phyloP scores from a whole-genome alignment of 768 basidiomycete species.

The Lyophyllum semitale region DNA sequence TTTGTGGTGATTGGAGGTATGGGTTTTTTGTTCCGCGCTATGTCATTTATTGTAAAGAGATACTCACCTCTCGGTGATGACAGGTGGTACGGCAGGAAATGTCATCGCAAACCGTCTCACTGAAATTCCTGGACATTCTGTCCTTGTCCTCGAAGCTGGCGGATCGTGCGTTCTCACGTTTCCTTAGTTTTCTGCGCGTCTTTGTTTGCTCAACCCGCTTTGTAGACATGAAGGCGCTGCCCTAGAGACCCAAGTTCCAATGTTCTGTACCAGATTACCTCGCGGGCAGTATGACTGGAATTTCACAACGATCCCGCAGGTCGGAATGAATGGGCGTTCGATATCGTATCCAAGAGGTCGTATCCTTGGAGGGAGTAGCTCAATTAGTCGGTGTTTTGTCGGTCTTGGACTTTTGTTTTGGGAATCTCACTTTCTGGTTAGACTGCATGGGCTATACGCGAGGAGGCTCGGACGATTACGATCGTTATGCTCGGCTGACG shows the following conservation, averaged over 20 bases:
- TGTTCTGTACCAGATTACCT: no score
- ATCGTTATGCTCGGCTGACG: constrained; percentile 24
- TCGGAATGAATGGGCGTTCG: constrained; percentile 20
- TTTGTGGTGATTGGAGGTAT: not conserved
- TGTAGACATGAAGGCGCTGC: constrained; percentile 24
- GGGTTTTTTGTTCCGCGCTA: no score
- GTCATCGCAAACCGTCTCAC: no score
- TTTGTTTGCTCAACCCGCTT: no score
- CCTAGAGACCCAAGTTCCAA: constrained; percentile 13
- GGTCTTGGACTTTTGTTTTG: not conserved
- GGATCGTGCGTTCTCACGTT: no score
- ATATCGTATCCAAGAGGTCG: constrained; percentile 23
- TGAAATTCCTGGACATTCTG: no score
- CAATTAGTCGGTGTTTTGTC: constrained; percentile 19
- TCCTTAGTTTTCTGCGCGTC: no score
- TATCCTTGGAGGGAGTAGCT: constrained; percentile 34
- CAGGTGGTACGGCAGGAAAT: constrained; percentile 18
- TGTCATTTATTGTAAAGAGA: not conserved
- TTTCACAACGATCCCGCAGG: constrained; percentile 27
- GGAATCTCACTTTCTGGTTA: not conserved
- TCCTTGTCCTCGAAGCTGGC: no score
- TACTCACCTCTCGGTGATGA: not conserved
- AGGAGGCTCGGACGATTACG: constrained; percentile 26
- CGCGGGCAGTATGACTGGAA: constrained; percentile 30
- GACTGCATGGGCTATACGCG: constrained; percentile 26